These are phyloP conservation scores for Saussurea involucrata DNA, from an alignment of 129 eudicot genomes.

Conservation along the genomic window DNA sequence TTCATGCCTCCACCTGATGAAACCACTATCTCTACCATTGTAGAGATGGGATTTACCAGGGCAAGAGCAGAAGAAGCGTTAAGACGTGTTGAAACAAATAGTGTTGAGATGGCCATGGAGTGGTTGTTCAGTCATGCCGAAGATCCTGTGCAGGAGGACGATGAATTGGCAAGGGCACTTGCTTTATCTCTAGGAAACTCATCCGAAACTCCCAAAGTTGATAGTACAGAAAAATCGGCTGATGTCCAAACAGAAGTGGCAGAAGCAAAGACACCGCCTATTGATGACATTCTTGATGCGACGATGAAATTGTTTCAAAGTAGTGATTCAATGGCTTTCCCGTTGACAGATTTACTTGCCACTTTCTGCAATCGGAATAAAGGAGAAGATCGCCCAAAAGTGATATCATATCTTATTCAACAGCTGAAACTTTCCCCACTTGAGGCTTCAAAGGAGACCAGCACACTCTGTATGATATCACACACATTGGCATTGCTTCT, in stretches of 20 bases:
- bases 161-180: conserved; percentile 92
- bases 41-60: conserved; percentile 98
- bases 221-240: conserved; percentile 46
- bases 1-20: conserved; percentile 94
- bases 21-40: conserved; percentile 81
- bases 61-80: conserved; percentile 96
- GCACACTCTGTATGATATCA: conserved; percentile 69
- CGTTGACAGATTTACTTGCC: conserved; percentile 76
- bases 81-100: conserved; percentile 86
- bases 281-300: conserved; percentile 82
- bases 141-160: conserved; percentile 96
- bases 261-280: conserved; percentile 66
- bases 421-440: conserved; percentile 72
- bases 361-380: conserved; percentile 87
- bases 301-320: conserved; percentile 82
- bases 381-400: conserved; percentile 88
- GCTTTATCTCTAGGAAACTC: conserved; percentile 92
- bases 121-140: conserved; percentile 92
- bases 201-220: conserved; percentile 74
- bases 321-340: conserved; percentile 74
- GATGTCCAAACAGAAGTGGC: conserved; percentile 63
- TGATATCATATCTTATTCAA: conserved; percentile 65
- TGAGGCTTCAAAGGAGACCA: conserved; percentile 57
- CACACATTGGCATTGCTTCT: conserved; percentile 85
- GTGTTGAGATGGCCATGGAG: conserved; percentile 99